Evolutionary conservation across 2,329 filamentous ascomycete genomes (phyloP).

Genomic region (Colletotrichum theobromicola): DNA sequence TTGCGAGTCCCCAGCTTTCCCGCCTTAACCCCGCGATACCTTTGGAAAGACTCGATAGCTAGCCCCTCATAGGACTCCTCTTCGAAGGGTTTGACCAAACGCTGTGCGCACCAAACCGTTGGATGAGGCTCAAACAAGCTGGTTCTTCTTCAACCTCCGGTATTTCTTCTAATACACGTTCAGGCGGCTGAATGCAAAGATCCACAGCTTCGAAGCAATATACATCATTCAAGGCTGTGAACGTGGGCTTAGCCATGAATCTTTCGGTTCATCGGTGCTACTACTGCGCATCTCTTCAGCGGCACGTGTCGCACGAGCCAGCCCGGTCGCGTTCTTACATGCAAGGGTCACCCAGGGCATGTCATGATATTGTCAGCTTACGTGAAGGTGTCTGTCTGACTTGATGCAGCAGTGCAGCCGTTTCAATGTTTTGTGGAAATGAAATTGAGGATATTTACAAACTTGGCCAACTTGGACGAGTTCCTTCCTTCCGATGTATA

Average conservation of each 20-base stretch:
- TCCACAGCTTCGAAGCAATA: not conserved
- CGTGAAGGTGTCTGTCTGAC: not conserved
- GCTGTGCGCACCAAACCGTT: not conserved
- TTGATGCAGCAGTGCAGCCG: not conserved
- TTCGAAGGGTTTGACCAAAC: not conserved
- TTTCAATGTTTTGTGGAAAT: not conserved
- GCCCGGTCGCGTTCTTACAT: not conserved
- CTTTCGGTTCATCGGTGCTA: not conserved
- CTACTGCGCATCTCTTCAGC: not conserved
- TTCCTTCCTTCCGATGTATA: not conserved
- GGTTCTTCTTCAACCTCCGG: not conserved
- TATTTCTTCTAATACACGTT: not conserved
- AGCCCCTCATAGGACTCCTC: not conserved
- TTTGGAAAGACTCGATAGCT: not conserved
- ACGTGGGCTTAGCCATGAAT: not conserved
- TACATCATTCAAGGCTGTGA: not conserved
- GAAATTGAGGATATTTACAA: not conserved
- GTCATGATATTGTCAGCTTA: not conserved
- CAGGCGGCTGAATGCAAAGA: not conserved
- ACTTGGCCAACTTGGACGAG: not conserved
- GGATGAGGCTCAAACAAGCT: not conserved
- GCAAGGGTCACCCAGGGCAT: not conserved
- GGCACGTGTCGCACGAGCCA: not conserved
- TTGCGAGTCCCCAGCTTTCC: rapidly evolving
- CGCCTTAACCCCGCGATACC: not conserved